Conservation (phyloP, 2,329 filamentous ascomycete species). For the Trichoderma sp. region DNA sequence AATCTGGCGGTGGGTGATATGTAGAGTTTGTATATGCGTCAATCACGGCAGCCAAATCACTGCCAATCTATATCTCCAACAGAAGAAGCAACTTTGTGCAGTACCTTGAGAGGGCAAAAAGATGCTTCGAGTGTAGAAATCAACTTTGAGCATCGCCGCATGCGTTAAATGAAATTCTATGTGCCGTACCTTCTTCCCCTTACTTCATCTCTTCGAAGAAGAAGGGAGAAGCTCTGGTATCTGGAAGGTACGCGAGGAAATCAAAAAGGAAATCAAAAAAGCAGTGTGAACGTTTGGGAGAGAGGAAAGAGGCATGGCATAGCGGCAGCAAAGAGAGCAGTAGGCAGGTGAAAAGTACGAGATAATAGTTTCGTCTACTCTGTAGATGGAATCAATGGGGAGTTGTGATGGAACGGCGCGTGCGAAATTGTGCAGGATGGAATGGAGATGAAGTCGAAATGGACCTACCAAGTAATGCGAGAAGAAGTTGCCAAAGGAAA, state of each 20-base stretch:
- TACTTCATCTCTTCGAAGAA: neutral
- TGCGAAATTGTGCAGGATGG: neutral
- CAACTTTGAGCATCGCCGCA: neutral
- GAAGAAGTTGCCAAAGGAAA: neutral
- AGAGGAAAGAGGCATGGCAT: neutral
- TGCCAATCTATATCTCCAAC: neutral
- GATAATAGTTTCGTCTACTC: neutral
- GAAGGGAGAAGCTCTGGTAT: neutral
- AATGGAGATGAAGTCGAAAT: neutral
- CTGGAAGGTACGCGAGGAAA: neutral
- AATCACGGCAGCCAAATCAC: neutral
- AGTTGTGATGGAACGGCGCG: neutral
- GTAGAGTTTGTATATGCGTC: neutral
- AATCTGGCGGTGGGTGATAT: neutral
- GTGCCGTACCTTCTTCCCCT: neutral
- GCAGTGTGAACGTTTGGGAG: neutral
- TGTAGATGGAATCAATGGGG: neutral
- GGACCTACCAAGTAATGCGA: neutral
- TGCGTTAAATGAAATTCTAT: neutral
- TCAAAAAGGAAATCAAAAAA: neutral
- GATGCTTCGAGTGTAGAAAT: neutral
- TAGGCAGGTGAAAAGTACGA: neutral
- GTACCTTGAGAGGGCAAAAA: neutral
- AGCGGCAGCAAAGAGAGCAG: neutral
- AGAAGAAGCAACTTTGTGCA: neutral